These are phyloP conservation scores for Globisporangium nagaii DNA, from an alignment of 352 stramenopile species.

Conservation along the genomic window DNA sequence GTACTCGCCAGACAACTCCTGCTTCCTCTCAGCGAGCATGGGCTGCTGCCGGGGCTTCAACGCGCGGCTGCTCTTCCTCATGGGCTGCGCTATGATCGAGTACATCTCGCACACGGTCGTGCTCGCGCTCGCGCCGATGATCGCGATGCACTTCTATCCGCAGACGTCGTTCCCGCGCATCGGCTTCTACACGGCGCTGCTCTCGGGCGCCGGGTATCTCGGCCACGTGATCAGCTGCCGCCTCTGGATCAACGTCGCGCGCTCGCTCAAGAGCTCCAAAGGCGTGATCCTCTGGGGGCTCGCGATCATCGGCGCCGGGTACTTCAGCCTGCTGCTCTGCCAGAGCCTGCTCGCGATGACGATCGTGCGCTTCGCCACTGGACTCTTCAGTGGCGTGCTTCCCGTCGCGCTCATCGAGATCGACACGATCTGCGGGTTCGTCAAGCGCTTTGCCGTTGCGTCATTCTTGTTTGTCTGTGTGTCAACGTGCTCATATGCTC, in stretches of 20 bases:
- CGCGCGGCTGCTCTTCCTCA: constrained; percentile 72
- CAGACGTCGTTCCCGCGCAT: constrained; percentile 63
- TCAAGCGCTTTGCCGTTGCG: not conserved
- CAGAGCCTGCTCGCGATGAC: constrained; percentile 73
- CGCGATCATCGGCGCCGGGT: constrained; percentile 55
- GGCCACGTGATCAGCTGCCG: constrained; percentile 67
- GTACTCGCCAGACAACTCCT: too few species aligned
- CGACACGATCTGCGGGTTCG: constrained; percentile 73
- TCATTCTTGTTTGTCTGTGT: not conserved
- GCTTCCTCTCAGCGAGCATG: constrained; percentile 18
- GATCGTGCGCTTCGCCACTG: constrained; percentile 71
- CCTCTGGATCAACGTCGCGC: constrained; percentile 75
- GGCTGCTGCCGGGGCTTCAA: constrained; percentile 66
- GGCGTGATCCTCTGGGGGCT: constrained; percentile 80
- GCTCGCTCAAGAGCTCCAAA: constrained; percentile 70
- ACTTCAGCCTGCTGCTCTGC: constrained; percentile 71
- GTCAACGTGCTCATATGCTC: not conserved
- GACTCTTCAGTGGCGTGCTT: constrained; percentile 66
- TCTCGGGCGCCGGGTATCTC: constrained; percentile 60
- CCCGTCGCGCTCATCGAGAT: constrained; percentile 77
- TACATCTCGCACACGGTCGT: constrained; percentile 70
- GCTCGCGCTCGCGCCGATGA: constrained; percentile 61
- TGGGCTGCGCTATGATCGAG: constrained; percentile 73
- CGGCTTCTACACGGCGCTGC: constrained; percentile 72
- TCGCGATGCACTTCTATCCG: constrained; percentile 76